Base-by-base conservation (phyloP, 2,329 filamentous ascomycete species). In the Colletotrichum phormii region DNA sequence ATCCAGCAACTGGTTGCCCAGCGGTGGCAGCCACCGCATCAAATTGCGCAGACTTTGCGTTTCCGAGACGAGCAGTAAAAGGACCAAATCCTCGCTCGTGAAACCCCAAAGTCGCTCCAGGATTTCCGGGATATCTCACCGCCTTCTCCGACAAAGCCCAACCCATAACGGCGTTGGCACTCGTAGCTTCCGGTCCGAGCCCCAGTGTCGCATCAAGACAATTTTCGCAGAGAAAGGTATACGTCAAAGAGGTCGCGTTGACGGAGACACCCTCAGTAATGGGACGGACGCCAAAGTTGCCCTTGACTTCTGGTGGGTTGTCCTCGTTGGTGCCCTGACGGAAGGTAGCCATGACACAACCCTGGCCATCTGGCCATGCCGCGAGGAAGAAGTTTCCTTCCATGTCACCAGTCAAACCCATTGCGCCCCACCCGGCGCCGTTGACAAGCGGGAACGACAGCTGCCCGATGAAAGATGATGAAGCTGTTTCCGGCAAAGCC, bases 401-500 rank as follows among this genome's bases (percentile, higher is more conserved):
- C 85, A 88, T 87, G 8, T 82, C 80, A 4, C 84, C 83, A 0
- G 82, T 83, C 18, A 87, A 76, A n/a, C 81, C 82, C 54, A 84
- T 81, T n/a, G 84, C 84, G 55, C 83, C 84, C 84, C 84, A 87
- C 26, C 86, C 86, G 3, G 79, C 81, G 3, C 84, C 82, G 58
- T 82, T 80, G 12, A 74, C 75, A 2, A 83, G 78, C 0, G 82
- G 83, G 68, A 85, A 83, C 22, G 83, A 81, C 13, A 88, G 80
- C 72, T 87, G 86, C 8, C 83, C 85, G 61, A 87, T 86, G 77
- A 87, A 86, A 67, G 85, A 84, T n/a, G 68, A 62, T 11, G 64
- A 46, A n/a, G 75, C 57, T 76, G 82, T 13, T 74, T 80, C 74
- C 0, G 82, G 79, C 1, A 87, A 80, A 6, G 85, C 84, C 59